Conservation (phyloP, 2,329 filamentous ascomycete genomes). For the Calonectria multiphialidica region DNA sequence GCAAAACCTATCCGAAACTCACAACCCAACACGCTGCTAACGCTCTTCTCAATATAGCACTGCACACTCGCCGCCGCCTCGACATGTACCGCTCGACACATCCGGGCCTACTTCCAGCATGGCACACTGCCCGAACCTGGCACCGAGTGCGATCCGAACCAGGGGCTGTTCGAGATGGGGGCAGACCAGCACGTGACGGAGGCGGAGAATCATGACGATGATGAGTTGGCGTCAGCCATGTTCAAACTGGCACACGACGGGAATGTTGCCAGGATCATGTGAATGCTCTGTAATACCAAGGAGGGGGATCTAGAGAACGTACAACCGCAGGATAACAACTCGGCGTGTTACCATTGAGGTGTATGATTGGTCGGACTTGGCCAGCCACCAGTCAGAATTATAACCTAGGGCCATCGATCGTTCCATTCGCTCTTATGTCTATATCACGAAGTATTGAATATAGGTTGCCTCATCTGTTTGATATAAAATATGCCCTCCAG, state of each 20-base stretch:
- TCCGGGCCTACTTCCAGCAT: constrained; percentile 59
- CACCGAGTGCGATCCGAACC: constrained; percentile 60
- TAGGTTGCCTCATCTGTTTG: neutral
- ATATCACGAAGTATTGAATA: neutral
- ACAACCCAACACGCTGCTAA: constrained; percentile 4
- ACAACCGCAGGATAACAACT: neutral
- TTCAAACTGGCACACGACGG: constrained; percentile 28
- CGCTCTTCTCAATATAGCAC: constrained; percentile 52
- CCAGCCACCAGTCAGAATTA: neutral
- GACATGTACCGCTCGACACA: constrained; percentile 55
- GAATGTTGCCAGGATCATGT: neutral
- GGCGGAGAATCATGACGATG: constrained; percentile 9
- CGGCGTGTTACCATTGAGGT: neutral
- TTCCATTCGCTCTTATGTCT: neutral
- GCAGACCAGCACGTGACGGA: constrained; percentile 18
- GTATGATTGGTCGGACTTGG: neutral
- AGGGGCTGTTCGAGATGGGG: constrained; percentile 55
- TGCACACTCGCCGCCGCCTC: constrained; percentile 60
- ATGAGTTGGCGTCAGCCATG: constrained; percentile 33
- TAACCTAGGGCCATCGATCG: neutral
- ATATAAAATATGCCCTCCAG: too few relatives aligned
- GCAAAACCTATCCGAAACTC: neutral
- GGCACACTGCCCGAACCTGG: constrained; percentile 58
- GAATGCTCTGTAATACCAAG: neutral
- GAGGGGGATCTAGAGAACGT: neutral